A percentile compares a stretch with the other conserved stretches of the same genome.
phyloP scores from a whole-genome alignment of 208 protist genomes.

The Acanthamoeba divionensis region DNA sequence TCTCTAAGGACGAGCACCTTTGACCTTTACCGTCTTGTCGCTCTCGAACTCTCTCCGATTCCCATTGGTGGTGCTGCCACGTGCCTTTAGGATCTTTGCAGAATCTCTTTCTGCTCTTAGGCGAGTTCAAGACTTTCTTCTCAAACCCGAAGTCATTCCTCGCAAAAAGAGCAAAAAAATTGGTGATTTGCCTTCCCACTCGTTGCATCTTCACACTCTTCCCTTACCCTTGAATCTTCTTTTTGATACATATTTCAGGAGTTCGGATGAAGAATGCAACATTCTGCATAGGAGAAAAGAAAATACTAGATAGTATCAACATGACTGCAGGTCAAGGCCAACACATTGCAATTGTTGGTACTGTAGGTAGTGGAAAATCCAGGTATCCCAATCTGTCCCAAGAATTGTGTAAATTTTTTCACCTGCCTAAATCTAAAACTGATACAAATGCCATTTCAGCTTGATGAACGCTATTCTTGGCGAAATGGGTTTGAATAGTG shows the following conservation, averaged over 20 bases:
- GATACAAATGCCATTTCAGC: no score
- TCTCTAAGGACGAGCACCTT: neutral
- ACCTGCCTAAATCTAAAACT: no score
- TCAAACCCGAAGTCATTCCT: neutral
- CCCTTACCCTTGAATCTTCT: no score
- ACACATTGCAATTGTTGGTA: slow-evolving; percentile 59
- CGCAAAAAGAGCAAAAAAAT: neutral
- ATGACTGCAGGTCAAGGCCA: neutral
- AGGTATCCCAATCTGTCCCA: no score
- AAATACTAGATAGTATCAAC: slow-evolving; percentile 30
- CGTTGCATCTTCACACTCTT: no score
- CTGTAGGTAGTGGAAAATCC: slow-evolving; percentile 64
- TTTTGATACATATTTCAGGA: no score
- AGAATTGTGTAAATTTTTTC: no score
- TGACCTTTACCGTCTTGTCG: slow-evolving; percentile 53
- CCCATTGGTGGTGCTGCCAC: slow-evolving; percentile 68
- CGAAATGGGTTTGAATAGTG: slow-evolving; percentile 40
- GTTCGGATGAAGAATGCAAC: slow-evolving; percentile 30
- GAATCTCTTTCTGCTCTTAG: slow-evolving; percentile 46
- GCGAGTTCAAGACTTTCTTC: slow-evolving; percentile 57
- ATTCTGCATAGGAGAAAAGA: neutral
- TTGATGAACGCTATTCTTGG: slow-evolving; percentile 46
- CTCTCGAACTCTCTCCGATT: slow-evolving; percentile 65
- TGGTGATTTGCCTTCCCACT: no score
- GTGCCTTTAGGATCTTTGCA: slow-evolving; percentile 53